Conservation (phyloP, 2,329 filamentous ascomycete species). For the Thielaviopsis musarum region DNA sequence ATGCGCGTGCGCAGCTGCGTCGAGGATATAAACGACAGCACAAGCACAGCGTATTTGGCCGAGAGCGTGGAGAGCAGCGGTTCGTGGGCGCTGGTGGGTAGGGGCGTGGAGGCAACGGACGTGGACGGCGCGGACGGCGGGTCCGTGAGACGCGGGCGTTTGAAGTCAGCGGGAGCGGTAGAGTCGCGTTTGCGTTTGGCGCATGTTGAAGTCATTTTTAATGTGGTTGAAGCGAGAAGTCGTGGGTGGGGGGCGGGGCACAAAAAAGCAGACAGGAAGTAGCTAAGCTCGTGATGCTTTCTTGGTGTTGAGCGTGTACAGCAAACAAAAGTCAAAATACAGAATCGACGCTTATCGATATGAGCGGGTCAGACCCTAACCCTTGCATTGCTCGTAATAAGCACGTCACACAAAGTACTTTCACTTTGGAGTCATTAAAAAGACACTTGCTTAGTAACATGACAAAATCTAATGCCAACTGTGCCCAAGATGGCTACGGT, state of each 20-base stretch:
- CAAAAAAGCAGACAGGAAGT: neutral
- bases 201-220: neutral
- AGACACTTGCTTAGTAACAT: no score
- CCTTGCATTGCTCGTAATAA: no score
- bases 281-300: neutral
- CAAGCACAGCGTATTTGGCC: constrained; percentile 28
- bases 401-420: no score
- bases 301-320: no score
- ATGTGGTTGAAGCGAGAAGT: neutral
- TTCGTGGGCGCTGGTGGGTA: neutral
- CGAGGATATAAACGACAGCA: constrained; percentile 40
- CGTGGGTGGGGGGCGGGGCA: neutral
- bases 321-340: neutral
- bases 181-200: constrained; percentile 7
- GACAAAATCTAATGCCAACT: no score
- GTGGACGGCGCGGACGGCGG: neutral
- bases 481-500: no score
- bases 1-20: constrained; percentile 42
- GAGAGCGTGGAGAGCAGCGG: constrained; percentile 2
- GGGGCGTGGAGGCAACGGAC: constrained; percentile 1
- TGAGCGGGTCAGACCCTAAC: neutral
- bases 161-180: neutral
- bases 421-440: no score
- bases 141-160: constrained; percentile 1
- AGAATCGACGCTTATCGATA: neutral